A percentile compares a stretch with the other conserved stretches of the same genome.
Evolutionary conservation across 352 stramenopile species (phyloP).

Genomic region (Peronosclerospora sorghi): DNA sequence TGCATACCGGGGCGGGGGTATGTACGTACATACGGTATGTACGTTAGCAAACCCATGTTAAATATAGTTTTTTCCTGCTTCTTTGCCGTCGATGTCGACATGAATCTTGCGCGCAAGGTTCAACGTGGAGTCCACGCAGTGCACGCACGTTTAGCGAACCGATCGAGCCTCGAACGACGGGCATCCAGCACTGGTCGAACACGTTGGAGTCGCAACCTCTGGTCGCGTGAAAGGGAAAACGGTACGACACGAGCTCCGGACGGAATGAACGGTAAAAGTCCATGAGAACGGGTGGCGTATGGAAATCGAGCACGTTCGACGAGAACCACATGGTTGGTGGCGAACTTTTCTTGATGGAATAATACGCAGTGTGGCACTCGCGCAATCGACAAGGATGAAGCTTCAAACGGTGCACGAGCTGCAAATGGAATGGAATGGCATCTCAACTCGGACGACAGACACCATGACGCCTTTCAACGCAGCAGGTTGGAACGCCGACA

Average conservation of each 20-base stretch:
- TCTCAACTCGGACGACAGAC: slow-evolving; percentile 1
- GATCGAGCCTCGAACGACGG: no score
- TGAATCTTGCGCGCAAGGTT: no score
- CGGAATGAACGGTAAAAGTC: slow-evolving; percentile 25
- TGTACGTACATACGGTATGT: no score
- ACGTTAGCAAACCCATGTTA: no score
- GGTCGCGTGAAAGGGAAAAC: slow-evolving; percentile 7
- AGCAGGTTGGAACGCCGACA: no score
- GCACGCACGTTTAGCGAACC: no score
- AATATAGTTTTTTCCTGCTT: no score
- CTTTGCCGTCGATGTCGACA: no score
- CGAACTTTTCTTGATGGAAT: slow-evolving; percentile 69
- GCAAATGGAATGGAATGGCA: slow-evolving; percentile 8
- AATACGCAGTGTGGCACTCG: slow-evolving; percentile 84
- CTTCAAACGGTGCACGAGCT: slow-evolving; percentile 37
- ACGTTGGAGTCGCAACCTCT: no score
- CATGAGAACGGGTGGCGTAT: slow-evolving; percentile 53
- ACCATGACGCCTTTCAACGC: neutral
- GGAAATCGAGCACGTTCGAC: slow-evolving; percentile 36
- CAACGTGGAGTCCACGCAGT: no score
- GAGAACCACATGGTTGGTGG: slow-evolving; percentile 42
- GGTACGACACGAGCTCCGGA: slow-evolving; percentile 18
- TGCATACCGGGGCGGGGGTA: no score
- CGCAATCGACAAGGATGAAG: slow-evolving; percentile 88
- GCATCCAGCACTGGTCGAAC: no score